phyloP scores from a whole-genome alignment of 495 filamentous ascomycete species.

The Aspergillus olivimuriae region DNA sequence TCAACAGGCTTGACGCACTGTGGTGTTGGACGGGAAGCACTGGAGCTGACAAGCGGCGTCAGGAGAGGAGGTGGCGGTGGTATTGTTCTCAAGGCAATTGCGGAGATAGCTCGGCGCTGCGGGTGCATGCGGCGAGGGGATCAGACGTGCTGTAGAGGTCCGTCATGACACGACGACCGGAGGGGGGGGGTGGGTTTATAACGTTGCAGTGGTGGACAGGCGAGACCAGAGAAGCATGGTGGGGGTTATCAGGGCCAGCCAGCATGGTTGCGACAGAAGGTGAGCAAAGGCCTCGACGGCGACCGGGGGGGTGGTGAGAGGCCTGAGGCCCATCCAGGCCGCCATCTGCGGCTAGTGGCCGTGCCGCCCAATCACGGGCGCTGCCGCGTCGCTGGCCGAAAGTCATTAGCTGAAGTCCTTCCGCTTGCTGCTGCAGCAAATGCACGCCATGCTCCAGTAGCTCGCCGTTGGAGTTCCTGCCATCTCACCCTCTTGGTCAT shows the following conservation, averaged over 20 bases:
- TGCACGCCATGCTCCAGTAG: neutral
- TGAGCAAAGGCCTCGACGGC: neutral
- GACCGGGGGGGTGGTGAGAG: neutral
- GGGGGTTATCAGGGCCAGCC: neutral
- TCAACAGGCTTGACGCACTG: too few species aligned
- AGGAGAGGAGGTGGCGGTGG: too few species aligned
- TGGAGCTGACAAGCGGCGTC: neutral
- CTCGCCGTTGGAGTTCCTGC: neutral
- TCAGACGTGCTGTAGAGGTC: constrained; percentile 2
- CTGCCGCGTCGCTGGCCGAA: constrained; percentile 3
- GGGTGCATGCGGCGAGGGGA: neutral
- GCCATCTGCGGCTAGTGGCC: neutral
- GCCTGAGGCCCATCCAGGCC: neutral
- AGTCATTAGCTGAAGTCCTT: too few species aligned
- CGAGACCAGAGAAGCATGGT: neutral
- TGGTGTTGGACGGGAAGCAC: too few species aligned
- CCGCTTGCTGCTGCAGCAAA: too few species aligned
- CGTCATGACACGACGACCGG: constrained; percentile 10
- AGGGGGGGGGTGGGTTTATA: neutral
- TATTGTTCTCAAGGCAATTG: constrained; percentile 4
- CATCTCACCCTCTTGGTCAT: neutral
- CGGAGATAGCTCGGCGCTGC: constrained; percentile 9
- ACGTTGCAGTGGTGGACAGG: neutral
- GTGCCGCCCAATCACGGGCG: constrained; percentile 7
- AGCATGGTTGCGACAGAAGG: neutral